Conservation (phyloP, 768 basidiomycete species). For the Lactarius quietus region DNA sequence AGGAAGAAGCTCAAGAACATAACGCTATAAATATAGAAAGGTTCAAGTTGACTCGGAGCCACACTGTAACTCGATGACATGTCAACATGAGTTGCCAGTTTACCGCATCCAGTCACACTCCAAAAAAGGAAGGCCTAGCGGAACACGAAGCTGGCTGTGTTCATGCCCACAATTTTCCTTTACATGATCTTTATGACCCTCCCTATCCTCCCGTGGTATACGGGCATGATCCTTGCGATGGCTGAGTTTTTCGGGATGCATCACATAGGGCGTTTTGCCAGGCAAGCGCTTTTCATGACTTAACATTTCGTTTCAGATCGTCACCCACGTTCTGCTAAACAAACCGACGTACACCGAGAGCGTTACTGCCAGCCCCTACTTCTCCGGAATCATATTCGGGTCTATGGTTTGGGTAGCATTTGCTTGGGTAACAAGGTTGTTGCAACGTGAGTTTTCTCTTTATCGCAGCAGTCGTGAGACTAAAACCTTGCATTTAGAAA, state of each 20-base stretch:
- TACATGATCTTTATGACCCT: slow-evolving; percentile 83
- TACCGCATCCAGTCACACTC: too few species aligned
- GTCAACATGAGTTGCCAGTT: too few species aligned
- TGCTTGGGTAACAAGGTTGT: slow-evolving; percentile 74
- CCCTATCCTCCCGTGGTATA: slow-evolving; percentile 85
- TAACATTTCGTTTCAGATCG: slow-evolving; percentile 50
- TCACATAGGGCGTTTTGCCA: slow-evolving; percentile 54
- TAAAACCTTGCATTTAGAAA: slow-evolving; percentile 45
- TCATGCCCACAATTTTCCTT: slow-evolving; percentile 77
- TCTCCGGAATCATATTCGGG: slow-evolving; percentile 83
- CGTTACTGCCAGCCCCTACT: slow-evolving; percentile 86
- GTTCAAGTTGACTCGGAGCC: too few species aligned
- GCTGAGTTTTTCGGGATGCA: slow-evolving; percentile 94
- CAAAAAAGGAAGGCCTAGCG: too few species aligned
- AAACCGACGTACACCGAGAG: slow-evolving; percentile 77
- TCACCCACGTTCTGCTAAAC: slow-evolving; percentile 82
- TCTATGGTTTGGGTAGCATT: slow-evolving; percentile 86
- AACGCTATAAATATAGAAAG: too few species aligned
- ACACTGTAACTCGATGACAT: too few species aligned
- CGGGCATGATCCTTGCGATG: slow-evolving; percentile 74
- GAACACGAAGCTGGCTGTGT: slow-evolving; percentile 78
- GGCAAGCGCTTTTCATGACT: slow-evolving; percentile 11
- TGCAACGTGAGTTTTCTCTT: slow-evolving; percentile 52
- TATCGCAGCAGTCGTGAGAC: background rate
- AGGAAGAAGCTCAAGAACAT: too few species aligned